Percentiles rank a stretch among this genome's conserved stretches.
Evolutionary conservation across 2,329 filamentous ascomycete species (phyloP).

Genomic region (Colletotrichum orbiculare): DNA sequence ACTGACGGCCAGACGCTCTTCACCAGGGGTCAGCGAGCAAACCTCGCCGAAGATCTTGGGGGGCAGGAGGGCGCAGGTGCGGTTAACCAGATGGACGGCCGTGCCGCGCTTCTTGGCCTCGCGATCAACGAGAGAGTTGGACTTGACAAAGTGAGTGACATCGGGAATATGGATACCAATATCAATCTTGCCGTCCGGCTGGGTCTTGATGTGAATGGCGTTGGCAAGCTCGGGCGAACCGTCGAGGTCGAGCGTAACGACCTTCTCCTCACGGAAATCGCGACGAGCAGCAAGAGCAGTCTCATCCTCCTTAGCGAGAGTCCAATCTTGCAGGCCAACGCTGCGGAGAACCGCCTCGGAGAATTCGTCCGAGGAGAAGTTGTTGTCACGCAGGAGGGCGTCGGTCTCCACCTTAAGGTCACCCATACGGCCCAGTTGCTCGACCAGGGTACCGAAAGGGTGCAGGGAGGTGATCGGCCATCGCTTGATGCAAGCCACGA

Average conservation of each 20-base stretch:
- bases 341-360: constrained; percentile 95
- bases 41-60: constrained; percentile 86
- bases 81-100: constrained; percentile 93
- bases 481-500: constrained; percentile 98
- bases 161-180: constrained; percentile 96
- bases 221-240: constrained; percentile 90
- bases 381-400: constrained; percentile 96
- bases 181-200: constrained; percentile 87
- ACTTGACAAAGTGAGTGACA: constrained; percentile 96
- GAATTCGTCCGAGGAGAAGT: constrained; percentile 97
- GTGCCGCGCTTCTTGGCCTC: constrained; percentile 98
- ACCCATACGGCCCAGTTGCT: constrained; percentile 97
- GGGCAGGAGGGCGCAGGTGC: constrained; percentile 87
- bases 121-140: constrained; percentile 92
- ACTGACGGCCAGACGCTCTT: constrained; percentile 91
- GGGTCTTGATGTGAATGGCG: constrained; percentile 89
- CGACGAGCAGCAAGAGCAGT: constrained; percentile 78
- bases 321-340: constrained; percentile 93
- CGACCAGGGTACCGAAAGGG: constrained; percentile 96
- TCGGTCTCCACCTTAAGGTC: constrained; percentile 98
- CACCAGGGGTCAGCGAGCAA: constrained; percentile 86
- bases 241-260: constrained; percentile 92
- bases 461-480: constrained; percentile 99
- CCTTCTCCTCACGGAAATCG: constrained; percentile 89
- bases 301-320: constrained; percentile 84